Base-by-base conservation (phyloP, 345 rosid species). In the Anastatica hierochuntica region DNA sequence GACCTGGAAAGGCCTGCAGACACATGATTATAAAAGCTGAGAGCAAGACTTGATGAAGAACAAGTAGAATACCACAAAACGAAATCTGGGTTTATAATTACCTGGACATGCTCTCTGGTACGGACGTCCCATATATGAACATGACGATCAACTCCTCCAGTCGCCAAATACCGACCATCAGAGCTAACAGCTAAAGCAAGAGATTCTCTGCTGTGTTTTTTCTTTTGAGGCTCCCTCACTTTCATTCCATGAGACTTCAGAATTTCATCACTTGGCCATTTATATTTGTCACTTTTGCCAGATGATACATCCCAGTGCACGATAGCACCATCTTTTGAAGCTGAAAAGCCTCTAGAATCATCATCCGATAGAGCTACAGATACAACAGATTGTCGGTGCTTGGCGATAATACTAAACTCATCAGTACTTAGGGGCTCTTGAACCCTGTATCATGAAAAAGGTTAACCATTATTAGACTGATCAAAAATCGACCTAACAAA, bases 71-170 rank as follows among this genome's bases (percentile, higher is more conserved):
- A 40, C 46, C 13, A 43, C 10, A 40, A 39, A 58, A 57, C 10
- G 16, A 9, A 19, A 53, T 23, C 11, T 15, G 0, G 18, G 19
- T 14, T 1, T 34, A 48, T 34, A 20, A 29, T 64, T 70, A 88
- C 99, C 90, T 82, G 97, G 58, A 85, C 40, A 56, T 94, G 95
- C 60, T 89, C 73, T 40, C 77, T 76, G 18, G 88, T 85, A 13
- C 99, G 92, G 20, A 82, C 71, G 44, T 94, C 99, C 99, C 97
- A 89, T 56, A 94, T 58, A 64, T 94, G 99, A 82, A 94, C 76
- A 63, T 89, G 99, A 16, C 97, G 77, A 53, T 94, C 99, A 45
- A 82, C 68, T 51, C 99, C 99, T 30, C 97, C 99, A 45, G 79
- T 82, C 2, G 97, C 97, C 78, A 94, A 78, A 67, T 88, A 84